Base-by-base conservation (phyloP, 257 asterid genomes). In the Capsicum pubescens region DNA sequence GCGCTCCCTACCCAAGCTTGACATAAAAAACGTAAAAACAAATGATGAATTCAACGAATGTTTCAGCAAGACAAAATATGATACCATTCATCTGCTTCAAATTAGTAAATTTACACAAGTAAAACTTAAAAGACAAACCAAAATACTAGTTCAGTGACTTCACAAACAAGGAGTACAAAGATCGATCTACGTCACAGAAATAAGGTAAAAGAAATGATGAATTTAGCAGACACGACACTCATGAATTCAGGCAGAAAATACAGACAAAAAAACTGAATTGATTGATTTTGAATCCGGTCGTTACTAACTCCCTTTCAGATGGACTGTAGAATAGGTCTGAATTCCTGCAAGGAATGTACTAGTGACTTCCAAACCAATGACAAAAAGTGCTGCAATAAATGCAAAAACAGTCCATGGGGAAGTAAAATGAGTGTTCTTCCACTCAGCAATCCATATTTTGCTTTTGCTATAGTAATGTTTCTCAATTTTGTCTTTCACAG, bases 361-460 rank as follows among this genome's bases (percentile, higher is more conserved):
- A 11, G 58, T 6, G 2, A 81, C 42, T 46, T 81, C 59, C 60
- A 60, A 16, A 56, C 19, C 44, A 19, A 83, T 60, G 76, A 21
- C 78, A 44, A 74, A 50, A 74, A 59, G 13, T 84, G 86, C 83
- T 13, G 63, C 83, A 7, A 76, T 54, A 21, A 83, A 59, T 9
- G 86, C 82, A 44, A 83, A 10, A 13, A 83, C 2, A 83, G 83
- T 59, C 86, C 72, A 74, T 42, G 86, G 82, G 35, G 14, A 42
- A 35, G 6, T 3, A 52, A 83, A 72, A 36, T 83, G 60, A 17
- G 50, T 76, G 57, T 60, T 44, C 36, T 9, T 21, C 67, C 83
- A 84, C 16, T 84, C 83, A 26, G 66, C 74, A 13, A 74, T 32
- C 86, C 86, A 84, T 11, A 58, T n/a, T 46, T 64, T 81, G 3